Evolutionary conservation across 305 asterid species (phyloP).

Genomic region (Euphrasia arctica): DNA sequence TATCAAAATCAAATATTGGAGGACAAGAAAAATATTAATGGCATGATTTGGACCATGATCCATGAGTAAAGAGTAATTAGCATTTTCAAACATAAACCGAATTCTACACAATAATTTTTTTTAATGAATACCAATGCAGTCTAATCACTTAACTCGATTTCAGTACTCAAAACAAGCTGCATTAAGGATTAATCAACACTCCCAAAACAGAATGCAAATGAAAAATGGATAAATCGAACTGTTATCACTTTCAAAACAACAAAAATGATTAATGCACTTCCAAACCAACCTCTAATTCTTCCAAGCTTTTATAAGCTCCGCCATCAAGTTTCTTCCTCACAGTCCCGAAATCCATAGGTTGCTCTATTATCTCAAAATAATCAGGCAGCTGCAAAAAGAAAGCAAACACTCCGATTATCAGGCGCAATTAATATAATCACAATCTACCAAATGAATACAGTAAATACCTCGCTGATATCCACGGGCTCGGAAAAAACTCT

Average conservation of each 20-base stretch:
- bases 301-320: constrained; percentile 54
- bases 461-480: constrained; percentile 69
- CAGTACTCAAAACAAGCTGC: constrained; percentile 4
- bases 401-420: constrained; percentile 22
- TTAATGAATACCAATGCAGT: constrained; percentile 16
- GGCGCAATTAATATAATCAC: constrained; percentile 1
- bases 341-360: constrained; percentile 93
- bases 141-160: constrained; percentile 1
- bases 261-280: neutral
- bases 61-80: no score
- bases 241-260: neutral
- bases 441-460: neutral
- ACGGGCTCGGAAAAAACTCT: constrained; percentile 91
- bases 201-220: constrained; percentile 3
- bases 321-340: constrained; percentile 68
- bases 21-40: neutral
- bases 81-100: constrained; percentile 7
- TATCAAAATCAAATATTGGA: constrained; percentile 5
- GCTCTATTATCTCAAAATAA: constrained; percentile 71
- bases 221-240: neutral
- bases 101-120: neutral
- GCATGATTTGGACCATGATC: no score
- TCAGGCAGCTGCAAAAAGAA: constrained; percentile 75
- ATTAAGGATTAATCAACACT: neutral
- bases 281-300: constrained; percentile 74